Conservation (phyloP, 139 green algal species). For the Astrephomene gubernaculifera region DNA sequence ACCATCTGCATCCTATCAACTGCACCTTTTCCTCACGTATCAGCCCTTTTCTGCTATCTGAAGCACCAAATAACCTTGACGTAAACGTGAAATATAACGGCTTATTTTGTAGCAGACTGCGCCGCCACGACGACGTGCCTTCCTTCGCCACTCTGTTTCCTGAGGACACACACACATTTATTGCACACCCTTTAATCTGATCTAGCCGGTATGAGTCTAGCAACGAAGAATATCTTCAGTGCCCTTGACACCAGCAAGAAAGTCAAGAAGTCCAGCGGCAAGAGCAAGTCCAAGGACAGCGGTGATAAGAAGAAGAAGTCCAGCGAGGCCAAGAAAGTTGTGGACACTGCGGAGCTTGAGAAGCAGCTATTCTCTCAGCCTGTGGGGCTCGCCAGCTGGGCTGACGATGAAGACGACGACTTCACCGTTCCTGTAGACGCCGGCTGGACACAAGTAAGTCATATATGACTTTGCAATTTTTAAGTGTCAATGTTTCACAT, state of each 20-base stretch:
- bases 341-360: slow-evolving; percentile 58
- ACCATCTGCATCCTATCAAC: no score
- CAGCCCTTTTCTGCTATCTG: no score
- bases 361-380: slow-evolving; percentile 64
- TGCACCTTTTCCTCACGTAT: no score
- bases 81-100: no score
- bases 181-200: background rate
- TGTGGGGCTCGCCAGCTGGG: slow-evolving; percentile 52
- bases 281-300: slow-evolving; percentile 41
- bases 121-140: background rate
- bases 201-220: slow-evolving; percentile 32
- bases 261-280: slow-evolving; percentile 47
- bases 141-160: background rate
- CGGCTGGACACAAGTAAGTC: slow-evolving; percentile 29
- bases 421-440: slow-evolving; percentile 34
- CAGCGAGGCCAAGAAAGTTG: slow-evolving; percentile 47
- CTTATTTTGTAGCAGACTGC: background rate
- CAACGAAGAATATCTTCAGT: slow-evolving; percentile 56
- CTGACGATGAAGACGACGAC: slow-evolving; percentile 62
- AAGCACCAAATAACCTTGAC: no score
- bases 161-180: background rate
- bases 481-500: background rate
- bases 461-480: no score
- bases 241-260: slow-evolving; percentile 54
- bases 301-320: slow-evolving; percentile 53